These are phyloP conservation scores for Plasmodium knowlesi DNA, from an alignment of 169 alveolate species.

Conservation along the genomic window DNA sequence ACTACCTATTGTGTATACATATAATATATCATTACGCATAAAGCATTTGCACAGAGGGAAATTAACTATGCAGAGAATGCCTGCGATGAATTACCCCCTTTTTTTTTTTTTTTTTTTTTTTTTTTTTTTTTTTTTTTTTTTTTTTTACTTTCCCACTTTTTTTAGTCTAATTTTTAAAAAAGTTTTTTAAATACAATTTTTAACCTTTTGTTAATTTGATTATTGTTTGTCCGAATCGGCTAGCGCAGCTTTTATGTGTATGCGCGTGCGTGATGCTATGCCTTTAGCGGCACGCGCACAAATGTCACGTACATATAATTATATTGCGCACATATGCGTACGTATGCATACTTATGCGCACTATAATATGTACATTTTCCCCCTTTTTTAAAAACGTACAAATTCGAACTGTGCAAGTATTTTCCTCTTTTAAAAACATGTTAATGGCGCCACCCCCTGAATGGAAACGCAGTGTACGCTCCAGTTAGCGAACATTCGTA, in stretches of 20 bases:
- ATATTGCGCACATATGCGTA: not conserved
- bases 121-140: not conserved
- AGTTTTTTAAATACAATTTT: not conserved
- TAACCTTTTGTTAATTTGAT: slow-evolving; percentile 3
- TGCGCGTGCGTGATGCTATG: not conserved
- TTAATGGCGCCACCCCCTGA: not conserved
- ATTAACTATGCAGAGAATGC: not conserved
- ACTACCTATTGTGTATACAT: not conserved
- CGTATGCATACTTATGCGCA: not conserved
- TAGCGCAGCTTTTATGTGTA: not conserved
- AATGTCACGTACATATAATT: not conserved
- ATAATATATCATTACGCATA: not conserved
- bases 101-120: not conserved
- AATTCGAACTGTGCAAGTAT: not conserved
- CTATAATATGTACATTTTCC: not conserved
- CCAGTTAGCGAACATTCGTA: not conserved
- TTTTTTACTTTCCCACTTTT: not conserved
- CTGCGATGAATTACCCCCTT: not conserved
- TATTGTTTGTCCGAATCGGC: slow-evolving; percentile 19
- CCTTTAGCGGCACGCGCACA: not conserved
- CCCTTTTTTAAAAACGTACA: not conserved
- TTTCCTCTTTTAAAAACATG: not conserved
- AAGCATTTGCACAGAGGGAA: not conserved
- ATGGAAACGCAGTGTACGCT: not conserved
- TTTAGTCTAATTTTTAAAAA: slow-evolving; percentile 17